Evolutionary conservation across 2,329 filamentous ascomycete species (phyloP), one percentile per base, ranked within the genome.

Genomic region (Didymella segeticola): DNA sequence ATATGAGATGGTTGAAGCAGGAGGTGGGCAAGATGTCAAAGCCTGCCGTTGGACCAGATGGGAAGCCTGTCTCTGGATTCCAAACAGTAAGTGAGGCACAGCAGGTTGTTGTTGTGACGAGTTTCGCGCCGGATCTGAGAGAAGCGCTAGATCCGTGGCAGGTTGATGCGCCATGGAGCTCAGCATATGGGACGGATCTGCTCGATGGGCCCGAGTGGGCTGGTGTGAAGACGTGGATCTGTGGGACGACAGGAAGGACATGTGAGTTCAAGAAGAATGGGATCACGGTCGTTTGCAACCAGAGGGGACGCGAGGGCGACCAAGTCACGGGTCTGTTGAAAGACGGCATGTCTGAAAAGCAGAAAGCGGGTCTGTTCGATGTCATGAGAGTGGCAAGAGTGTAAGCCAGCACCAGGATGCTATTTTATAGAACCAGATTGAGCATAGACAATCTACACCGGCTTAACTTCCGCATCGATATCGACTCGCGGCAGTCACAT

Each of bases 131-230:
- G 1, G 80, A 74, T n/a, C 58, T 82, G 0, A 57, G 76, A 37
- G 77, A 76, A 6, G 80, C 81, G 2, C 81, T 83, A 0, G 74
- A 75, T 2, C 83, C 83, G 0, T 75, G 80, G 56, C 73, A 87
- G 43, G 62, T 73, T 2, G 67, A 74, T 14, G 82, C 76, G 19
- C 77, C 79, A 0, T 81, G 79, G 75, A 75, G 70, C 2, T 75
- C 75, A 7, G 83, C 79, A 0, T 87, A 85, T 65, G 80, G 78
- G 4, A 85, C 82, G 0, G 80, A 86, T 48, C 56, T 84, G 2
- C 59, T 80, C 3, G 58, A 61, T 1, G 61, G 56, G 26, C 78
- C 78, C 73, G 79, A 39, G 80, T 82, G 73, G 81, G 54, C 50
- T 6, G 61, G 63, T 1, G 71, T 79, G 1, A 74, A 74, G 34